Base-by-base conservation (phyloP, 2,329 filamentous ascomycete species). In the Gliomastix tumulicola region DNA sequence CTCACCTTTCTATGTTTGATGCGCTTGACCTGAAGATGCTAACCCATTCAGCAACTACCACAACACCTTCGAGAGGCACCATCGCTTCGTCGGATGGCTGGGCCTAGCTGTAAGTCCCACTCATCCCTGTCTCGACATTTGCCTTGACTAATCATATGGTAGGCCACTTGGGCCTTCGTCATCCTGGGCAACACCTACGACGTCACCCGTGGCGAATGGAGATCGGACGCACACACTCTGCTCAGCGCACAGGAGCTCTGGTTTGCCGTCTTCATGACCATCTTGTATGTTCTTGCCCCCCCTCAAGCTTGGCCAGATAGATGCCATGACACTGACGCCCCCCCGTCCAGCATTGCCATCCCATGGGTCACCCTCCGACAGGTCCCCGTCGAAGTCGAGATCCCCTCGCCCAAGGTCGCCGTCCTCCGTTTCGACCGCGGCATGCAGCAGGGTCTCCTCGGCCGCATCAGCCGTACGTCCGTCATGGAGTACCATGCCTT, bases 401-500 rank as follows among this genome's bases (percentile, higher is more conserved):
- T 62, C 41, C 60, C 59, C 30, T 62, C 60, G 6, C 54, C 60
- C n/a, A 61, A 60, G 42, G 60, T 64, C 19, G 59, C 60, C 23
- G 48, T 64, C 35, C 51, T 64, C 30, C 48, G 49, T 19, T 64
- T 64, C 47, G 27, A 61, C 9, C 56, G 60, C 21, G 60, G 60
- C 20, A 64, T 64, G 53, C 58, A 64, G 44, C 60, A 64, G 45
- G 60, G 60, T 15, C 59, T 63, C 12, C 51, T 64, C 4, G 60
- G 59, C 7, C 48, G 60, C 21, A 63, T 64, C 48, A 59, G 58
- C 45, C 58, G 60, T 28, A 62, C 59, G 5, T 63, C 59, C 5
- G 51, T 64, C 35, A 63, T 64, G 60, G 60, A 64, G 42, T 64
- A 63, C 44, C 60, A 64, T 34, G 60, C 59, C 9, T 63, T 64